These are phyloP conservation scores for Alternaria metachromatica DNA, from an alignment of 2,329 filamentous ascomycete genomes.

Conservation along the genomic window DNA sequence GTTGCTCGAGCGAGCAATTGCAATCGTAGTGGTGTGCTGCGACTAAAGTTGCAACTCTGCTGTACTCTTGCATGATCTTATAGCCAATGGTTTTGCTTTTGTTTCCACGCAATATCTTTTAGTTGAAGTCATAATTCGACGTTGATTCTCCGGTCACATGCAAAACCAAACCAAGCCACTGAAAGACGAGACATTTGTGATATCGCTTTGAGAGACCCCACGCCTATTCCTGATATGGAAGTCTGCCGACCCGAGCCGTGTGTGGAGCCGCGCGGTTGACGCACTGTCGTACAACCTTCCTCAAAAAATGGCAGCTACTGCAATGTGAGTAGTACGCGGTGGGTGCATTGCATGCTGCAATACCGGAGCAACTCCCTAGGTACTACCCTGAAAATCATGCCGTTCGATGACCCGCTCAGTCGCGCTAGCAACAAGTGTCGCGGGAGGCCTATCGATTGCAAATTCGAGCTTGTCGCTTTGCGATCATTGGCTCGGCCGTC, in stretches of 20 bases:
- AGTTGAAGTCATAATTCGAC: background rate
- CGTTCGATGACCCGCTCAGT: background rate
- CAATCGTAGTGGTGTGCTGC: background rate
- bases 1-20: background rate
- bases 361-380: background rate
- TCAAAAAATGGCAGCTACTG: background rate
- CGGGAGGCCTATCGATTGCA: background rate
- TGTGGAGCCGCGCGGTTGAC: conserved; percentile 18
- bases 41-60: background rate
- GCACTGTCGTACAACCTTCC: conserved; percentile 7
- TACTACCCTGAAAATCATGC: background rate
- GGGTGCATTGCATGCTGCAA: conserved; percentile 12
- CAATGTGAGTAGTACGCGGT: background rate
- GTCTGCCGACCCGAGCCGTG: conserved; percentile 18
- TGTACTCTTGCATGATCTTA: background rate
- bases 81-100: background rate
- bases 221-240: conserved; percentile 4
- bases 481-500: background rate
- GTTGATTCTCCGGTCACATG: background rate
- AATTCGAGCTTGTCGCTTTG: background rate
- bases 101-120: background rate
- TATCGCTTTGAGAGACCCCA: background rate
- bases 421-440: background rate
- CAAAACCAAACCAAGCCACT: background rate
- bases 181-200: background rate